phyloP scores from a whole-genome alignment of 2,329 filamentous ascomycete genomes.

The Fusarium denticulatum region DNA sequence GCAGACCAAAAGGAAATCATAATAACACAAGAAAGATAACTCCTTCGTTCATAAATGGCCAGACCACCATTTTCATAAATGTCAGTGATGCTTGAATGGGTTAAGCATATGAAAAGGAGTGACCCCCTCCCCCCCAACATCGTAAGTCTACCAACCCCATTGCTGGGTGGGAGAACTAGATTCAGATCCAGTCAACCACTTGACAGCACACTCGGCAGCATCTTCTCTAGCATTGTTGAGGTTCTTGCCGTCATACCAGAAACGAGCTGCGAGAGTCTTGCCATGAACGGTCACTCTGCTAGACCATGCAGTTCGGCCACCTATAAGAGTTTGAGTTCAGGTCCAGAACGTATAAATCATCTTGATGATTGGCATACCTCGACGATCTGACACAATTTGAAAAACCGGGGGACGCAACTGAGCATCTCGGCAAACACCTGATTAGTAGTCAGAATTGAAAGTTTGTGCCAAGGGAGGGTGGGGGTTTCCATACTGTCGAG shows the following conservation, averaged over 20 bases:
- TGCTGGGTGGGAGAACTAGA: conserved; percentile 37
- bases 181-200: conserved; percentile 59
- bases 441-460: conserved; percentile 12
- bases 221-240: conserved; percentile 90
- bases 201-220: conserved; percentile 83
- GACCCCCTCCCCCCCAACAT: neutral
- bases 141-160: conserved; percentile 36
- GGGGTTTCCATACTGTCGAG: conserved; percentile 61
- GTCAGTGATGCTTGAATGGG: neutral
- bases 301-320: conserved; percentile 91
- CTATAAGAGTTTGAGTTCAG: conserved; percentile 54
- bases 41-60: neutral
- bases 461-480: neutral
- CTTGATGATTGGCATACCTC: conserved; percentile 63
- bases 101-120: conserved; percentile 6
- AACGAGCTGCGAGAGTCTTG: conserved; percentile 74
- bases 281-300: conserved; percentile 79
- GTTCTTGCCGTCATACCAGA: conserved; percentile 91
- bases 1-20: neutral
- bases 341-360: neutral
- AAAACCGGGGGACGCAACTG: conserved; percentile 68
- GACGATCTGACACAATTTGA: conserved; percentile 77
- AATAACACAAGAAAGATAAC: conserved; percentile 15
- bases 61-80: neutral
- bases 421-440: conserved; percentile 67